phyloP scores from a whole-genome alignment of 495 filamentous ascomycete species.

The Talaromyces adpressus region DNA sequence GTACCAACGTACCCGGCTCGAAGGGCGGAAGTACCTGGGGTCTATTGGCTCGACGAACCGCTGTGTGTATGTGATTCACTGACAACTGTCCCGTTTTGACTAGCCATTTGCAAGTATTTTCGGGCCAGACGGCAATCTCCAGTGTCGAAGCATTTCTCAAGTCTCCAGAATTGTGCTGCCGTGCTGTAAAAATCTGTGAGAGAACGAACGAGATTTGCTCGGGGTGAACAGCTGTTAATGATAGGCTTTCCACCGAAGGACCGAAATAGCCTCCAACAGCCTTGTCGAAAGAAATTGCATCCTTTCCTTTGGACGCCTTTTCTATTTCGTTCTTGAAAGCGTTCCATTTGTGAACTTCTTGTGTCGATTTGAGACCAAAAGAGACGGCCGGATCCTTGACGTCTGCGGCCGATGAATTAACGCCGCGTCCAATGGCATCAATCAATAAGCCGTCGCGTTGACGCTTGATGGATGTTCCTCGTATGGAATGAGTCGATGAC shows the following conservation, averaged over 20 bases:
- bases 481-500: slow-evolving; percentile 43
- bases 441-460: slow-evolving; percentile 61
- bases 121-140: slow-evolving; percentile 40
- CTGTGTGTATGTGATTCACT: slow-evolving; percentile 50
- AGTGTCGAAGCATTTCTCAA: slow-evolving; percentile 2
- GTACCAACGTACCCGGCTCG: slow-evolving; percentile 50
- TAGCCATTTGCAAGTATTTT: slow-evolving; percentile 52
- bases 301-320: slow-evolving; percentile 19
- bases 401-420: slow-evolving; percentile 31
- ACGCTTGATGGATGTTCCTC: slow-evolving; percentile 47
- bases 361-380: slow-evolving; percentile 25
- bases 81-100: slow-evolving; percentile 56
- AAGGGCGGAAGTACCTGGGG: slow-evolving; percentile 34
- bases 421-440: slow-evolving; percentile 59
- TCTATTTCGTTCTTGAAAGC: slow-evolving; percentile 22
- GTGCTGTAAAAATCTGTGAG: slow-evolving; percentile 43
- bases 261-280: slow-evolving; percentile 31
- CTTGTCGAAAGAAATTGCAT: slow-evolving; percentile 28
- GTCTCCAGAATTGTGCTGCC: neutral
- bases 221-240: slow-evolving; percentile 28
- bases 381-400: slow-evolving; percentile 26
- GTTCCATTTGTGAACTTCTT: slow-evolving; percentile 33
- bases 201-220: slow-evolving; percentile 45
- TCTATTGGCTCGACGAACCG: slow-evolving; percentile 45
- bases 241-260: slow-evolving; percentile 14